Base-by-base conservation (phyloP, 192 early-diverging fungal genomes). In the Allomyces arbusculus region DNA sequence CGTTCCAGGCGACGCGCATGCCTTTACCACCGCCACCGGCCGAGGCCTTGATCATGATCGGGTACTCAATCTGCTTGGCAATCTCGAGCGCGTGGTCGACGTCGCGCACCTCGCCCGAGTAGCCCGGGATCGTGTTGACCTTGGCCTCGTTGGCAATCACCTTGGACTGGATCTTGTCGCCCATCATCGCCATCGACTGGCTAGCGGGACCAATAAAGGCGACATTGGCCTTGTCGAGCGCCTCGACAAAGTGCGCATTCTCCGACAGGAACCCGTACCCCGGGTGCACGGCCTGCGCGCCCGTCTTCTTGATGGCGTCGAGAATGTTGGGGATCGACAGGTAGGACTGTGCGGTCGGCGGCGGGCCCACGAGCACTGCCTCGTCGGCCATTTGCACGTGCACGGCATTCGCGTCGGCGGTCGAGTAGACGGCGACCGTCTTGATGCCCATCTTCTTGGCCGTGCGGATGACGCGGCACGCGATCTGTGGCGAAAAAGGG, bases 191-290 rank as follows among this genome's bases (percentile, higher is more conserved):
- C 82, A 89, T 87, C 2, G 88, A 86, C 25, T 70, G 63, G 55
- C 79, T 78, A 0, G 78, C 74, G 7, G 88, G 88, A 4, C 88
- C 88, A 44, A 89, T 86, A 67, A 89, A 89, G 1, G 80, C 76
- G 9, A 91, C 80, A 26, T 86, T 86, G 12, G 78, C 81, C 2
- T 80, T 75, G 24, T 89, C 84, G 25, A 94, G 80, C 23, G 82
- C 78, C 70, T 85, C 70, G 22, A 90, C 91, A 84, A 97, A 94
- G 40, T 71, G 43, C 2, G 81, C 70, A 72, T 93, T 97, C 72
- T 97, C 94, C n/a, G 86, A 89, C 65, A 97, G 77, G 76, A 97
- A 97, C 1, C 94, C 94, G 73, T 97, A 97, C 4, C 87, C 91
- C 0, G 94, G 94, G 69, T 97, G 94, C 61, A 97, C 91, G 23